Base-by-base conservation (phyloP, 2,329 filamentous ascomycete species). In the Tolypocladium inflatum region DNA sequence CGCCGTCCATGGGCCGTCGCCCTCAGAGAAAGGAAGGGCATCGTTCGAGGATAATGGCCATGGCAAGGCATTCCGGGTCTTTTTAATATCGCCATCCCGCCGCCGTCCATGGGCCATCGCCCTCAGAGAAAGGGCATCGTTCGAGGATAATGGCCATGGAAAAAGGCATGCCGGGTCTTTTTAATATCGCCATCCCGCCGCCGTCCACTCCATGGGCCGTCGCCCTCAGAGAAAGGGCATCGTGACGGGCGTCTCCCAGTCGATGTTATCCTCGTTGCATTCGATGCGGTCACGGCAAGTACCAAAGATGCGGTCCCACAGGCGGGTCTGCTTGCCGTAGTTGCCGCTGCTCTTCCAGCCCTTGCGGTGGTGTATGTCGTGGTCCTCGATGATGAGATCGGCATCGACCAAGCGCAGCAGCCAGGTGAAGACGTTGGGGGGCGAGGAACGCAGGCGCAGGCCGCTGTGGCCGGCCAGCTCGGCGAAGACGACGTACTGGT, bases 371-470 rank as follows among this genome's bases (percentile, higher is more conserved):
- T 74, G 72, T 9, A 74, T 60, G 58, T 74, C 72, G 54, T 74
- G 72, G 41, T 78, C 75, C 60, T 77, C 75, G 39, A 76, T 70
- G 1, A 72, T 63, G 7, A 78, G 63, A 35, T 77, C 74, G 42
- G 56, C 59, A 26, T 70, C 61, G 7, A 74, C 62, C 11, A 66
- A 52, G 45, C 66, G 63, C 23, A 77, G 61, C 2, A 75, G 56
- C 63, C 66, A 71, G 7, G 62, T 64, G 11, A 73, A 60, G 0
- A 71, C 68, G 1, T 67, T 66, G 0, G 73, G 69, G 0, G 70
- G 67, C 1, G 67, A 67, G 2, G 67, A 63, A 53, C 69, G 69
- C 6, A 76, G 43, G 6, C 75, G 71, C 13, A 77, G 50, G 0
- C 73, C 73, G 33, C 68, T 71, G 56, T 76, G 73, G 4, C 73